These are phyloP conservation scores for Penicillium hordei DNA, from an alignment of 2,329 filamentous ascomycete species.

Conservation along the genomic window DNA sequence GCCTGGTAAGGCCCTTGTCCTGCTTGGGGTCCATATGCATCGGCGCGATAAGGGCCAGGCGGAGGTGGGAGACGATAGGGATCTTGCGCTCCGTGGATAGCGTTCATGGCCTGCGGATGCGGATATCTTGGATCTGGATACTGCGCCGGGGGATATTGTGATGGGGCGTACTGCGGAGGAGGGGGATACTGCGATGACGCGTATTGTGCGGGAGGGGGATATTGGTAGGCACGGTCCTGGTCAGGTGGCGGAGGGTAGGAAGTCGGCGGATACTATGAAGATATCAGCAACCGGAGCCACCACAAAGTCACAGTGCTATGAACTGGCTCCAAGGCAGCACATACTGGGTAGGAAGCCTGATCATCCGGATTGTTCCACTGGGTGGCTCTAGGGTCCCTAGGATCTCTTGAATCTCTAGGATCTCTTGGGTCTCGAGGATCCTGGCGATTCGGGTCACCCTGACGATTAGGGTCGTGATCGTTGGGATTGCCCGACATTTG, in stretches of 20 bases:
- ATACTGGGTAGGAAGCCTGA: slow-evolving; percentile 41
- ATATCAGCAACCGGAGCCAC: slow-evolving; percentile 3
- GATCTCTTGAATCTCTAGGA: slow-evolving; percentile 29
- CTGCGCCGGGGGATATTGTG: slow-evolving; percentile 36
- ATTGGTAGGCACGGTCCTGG: slow-evolving; percentile 35
- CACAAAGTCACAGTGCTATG: not conserved
- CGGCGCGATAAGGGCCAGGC: slow-evolving; percentile 44
- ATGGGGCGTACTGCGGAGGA: slow-evolving; percentile 23
- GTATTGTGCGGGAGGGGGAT: slow-evolving; percentile 38
- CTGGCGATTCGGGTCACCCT: slow-evolving; percentile 41
- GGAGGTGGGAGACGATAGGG: slow-evolving; percentile 47
- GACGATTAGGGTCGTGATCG: slow-evolving; percentile 42
- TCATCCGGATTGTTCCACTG: slow-evolving; percentile 45
- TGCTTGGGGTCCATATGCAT: slow-evolving; percentile 42
- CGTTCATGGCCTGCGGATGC: slow-evolving; percentile 42
- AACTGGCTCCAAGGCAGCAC: slow-evolving; percentile 16
- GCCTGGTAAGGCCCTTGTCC: slow-evolving; percentile 45
- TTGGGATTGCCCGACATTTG: slow-evolving; percentile 44
- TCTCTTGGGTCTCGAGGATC: slow-evolving; percentile 27
- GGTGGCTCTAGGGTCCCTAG: slow-evolving; percentile 39
- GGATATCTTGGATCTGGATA: slow-evolving; percentile 38
- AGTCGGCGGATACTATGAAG: slow-evolving; percentile 32
- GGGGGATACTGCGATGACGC: slow-evolving; percentile 31
- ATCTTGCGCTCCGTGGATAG: slow-evolving; percentile 44
- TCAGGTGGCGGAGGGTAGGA: slow-evolving; percentile 34